Evolutionary conservation across 768 basidiomycete genomes (phyloP), one percentile per base, ranked within the genome.

Genomic region (Leccinellum luteum): DNA sequence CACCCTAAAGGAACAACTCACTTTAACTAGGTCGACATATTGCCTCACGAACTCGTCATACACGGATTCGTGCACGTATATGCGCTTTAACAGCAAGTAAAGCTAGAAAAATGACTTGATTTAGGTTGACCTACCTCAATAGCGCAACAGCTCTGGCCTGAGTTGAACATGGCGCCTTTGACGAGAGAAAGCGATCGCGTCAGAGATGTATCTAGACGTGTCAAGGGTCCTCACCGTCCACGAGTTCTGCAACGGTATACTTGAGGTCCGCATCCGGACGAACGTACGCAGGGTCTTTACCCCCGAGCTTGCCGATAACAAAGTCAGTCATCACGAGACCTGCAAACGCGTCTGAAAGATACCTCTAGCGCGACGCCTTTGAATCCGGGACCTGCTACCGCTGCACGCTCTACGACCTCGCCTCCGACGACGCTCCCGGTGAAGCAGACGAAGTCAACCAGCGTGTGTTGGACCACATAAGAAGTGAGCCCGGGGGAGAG

Each of bases 261-360:
- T 84, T 82, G 1, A 97, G 66, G 73, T 97, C 85, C 0, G 90
- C 93, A 70, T 98, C 96, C 2, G 82, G 74, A 23, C 94, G 78
- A 6, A 99, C 94, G 67, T 98, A 99, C 2, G 96, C 97, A 3
- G 97, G 94, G 67, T 99, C 97, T 73, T 99, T 98, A 1, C 97
- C 97, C 2, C 97, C 97, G 15, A 99, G 84, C 90, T n/a, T 93
- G 61, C 19, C 30, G 41, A 27, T n/a, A 5, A 41, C 4, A 9
- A 52, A 51, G 51, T 67, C n/a, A 65, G 21, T 19, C 34, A 41
- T 21, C 21, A 10, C 13, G 9, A 32, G 49, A 38, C 21, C 6
- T 28, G n/a, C 4, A 0, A 27, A 17, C 15, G 19, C 35, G n/a
- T 2, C 8, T 6, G 47, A 13, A 63, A 68, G 13, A 41, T 64